Conservation (phyloP, 2,329 filamentous ascomycete species). For the Fusarium irregulare region DNA sequence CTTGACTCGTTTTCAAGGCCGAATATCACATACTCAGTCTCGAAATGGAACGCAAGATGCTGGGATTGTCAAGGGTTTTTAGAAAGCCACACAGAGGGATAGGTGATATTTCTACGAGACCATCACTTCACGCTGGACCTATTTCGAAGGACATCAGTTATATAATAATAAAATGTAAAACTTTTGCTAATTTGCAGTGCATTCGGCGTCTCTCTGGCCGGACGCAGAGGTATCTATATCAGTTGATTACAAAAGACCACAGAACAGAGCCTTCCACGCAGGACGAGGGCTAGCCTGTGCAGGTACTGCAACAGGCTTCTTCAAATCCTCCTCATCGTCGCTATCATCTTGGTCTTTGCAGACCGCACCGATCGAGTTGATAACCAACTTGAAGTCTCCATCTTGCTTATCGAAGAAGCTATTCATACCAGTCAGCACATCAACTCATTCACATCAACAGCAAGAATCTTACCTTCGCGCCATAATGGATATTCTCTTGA, state of each 20-base stretch:
- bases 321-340: slow-evolving; percentile 40
- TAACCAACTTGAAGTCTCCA: slow-evolving; percentile 66
- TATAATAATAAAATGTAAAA: too few relatives aligned
- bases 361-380: slow-evolving; percentile 48
- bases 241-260: slow-evolving; percentile 40
- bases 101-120: background rate
- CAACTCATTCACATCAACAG: background rate
- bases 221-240: background rate
- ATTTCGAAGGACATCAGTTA: too few relatives aligned
- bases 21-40: background rate
- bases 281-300: slow-evolving; percentile 6
- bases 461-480: slow-evolving; percentile 73
- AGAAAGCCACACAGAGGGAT: background rate
- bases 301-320: slow-evolving; percentile 22
- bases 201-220: background rate
- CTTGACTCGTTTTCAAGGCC: background rate
- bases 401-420: slow-evolving; percentile 82
- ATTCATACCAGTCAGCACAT: slow-evolving; percentile 44
- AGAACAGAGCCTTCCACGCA: slow-evolving; percentile 46
- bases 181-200: background rate
- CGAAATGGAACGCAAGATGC: background rate
- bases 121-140: background rate
- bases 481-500: slow-evolving; percentile 81
- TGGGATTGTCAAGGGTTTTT: background rate
- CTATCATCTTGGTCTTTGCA: slow-evolving; percentile 42